Evolutionary conservation across 2,329 filamentous ascomycete genomes (phyloP).

Genomic region (Daldinia sp.): DNA sequence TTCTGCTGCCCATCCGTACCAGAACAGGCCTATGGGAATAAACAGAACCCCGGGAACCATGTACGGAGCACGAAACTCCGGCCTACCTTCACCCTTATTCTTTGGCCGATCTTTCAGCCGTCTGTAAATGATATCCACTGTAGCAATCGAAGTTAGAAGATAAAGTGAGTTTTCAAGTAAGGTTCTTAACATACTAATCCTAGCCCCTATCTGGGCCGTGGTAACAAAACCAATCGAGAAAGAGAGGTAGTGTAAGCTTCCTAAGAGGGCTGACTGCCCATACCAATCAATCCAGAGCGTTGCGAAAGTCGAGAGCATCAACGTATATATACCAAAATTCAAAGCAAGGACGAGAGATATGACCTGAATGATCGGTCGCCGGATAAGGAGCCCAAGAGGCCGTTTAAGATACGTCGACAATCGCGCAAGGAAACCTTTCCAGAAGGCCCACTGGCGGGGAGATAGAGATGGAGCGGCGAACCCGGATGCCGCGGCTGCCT

Average conservation of each 20-base stretch:
- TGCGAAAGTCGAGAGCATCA: slow-evolving; percentile 67
- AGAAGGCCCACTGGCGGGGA: slow-evolving; percentile 49
- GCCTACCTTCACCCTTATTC: slow-evolving; percentile 47
- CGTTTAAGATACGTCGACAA: slow-evolving; percentile 56
- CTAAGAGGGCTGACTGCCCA: slow-evolving; percentile 56
- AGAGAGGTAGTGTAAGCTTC: slow-evolving; percentile 65
- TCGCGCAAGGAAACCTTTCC: slow-evolving; percentile 44
- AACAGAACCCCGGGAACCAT: slow-evolving; percentile 66
- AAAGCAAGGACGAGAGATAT: slow-evolving; percentile 60
- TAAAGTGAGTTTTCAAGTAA: neutral
- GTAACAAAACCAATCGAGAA: slow-evolving; percentile 59
- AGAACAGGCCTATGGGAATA: slow-evolving; percentile 64
- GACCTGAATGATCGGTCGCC: slow-evolving; percentile 62
- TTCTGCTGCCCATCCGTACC: slow-evolving; percentile 70
- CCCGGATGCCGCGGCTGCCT: slow-evolving; percentile 63
- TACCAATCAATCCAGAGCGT: slow-evolving; percentile 62
- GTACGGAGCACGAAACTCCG: slow-evolving; percentile 64
- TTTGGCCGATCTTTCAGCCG: slow-evolving; percentile 37
- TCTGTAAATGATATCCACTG: slow-evolving; percentile 54
- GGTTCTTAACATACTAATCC: slow-evolving; percentile 42
- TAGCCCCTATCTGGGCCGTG: slow-evolving; percentile 54
- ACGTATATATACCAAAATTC: slow-evolving; percentile 63
- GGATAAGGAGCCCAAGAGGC: slow-evolving; percentile 59
- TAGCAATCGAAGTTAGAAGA: slow-evolving; percentile 31
- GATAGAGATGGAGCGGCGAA: slow-evolving; percentile 59